These are phyloP conservation scores for Cyclocybe aegerita DNA, from an alignment of 768 basidiomycete species.

Conservation along the genomic window DNA sequence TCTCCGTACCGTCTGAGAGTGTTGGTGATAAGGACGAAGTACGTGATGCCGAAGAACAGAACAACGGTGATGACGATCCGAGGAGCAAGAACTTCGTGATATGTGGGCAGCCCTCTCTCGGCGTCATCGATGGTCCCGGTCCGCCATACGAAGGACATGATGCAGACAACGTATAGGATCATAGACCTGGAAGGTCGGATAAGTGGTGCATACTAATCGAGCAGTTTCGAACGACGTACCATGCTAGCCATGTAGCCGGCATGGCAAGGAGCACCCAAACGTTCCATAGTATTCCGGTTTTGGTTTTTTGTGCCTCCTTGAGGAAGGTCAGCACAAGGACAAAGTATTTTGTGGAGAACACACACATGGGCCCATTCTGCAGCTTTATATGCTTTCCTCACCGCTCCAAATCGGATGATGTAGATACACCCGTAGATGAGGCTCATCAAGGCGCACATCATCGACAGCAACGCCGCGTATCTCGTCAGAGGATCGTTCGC, in stretches of 20 bases:
- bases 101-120: neutral
- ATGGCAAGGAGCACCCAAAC: slow-evolving; percentile 68
- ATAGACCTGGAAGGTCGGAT: slow-evolving; percentile 46
- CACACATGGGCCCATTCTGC: slow-evolving; percentile 61
- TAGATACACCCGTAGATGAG: slow-evolving; percentile 64
- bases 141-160: slow-evolving; percentile 63
- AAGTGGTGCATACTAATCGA: neutral
- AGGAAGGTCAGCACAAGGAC: neutral
- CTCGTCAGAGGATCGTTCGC: slow-evolving; percentile 53
- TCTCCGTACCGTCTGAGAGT: slow-evolving; percentile 57
- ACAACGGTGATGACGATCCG: slow-evolving; percentile 46
- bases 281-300: slow-evolving; percentile 46
- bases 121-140: slow-evolving; percentile 39
- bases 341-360: neutral
- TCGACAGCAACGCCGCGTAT: slow-evolving; percentile 54
- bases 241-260: slow-evolving; percentile 64
- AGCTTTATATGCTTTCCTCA: slow-evolving; percentile 65
- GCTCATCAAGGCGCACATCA: slow-evolving; percentile 61
- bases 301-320: slow-evolving; percentile 50
- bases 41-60: slow-evolving; percentile 50
- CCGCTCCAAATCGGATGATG: slow-evolving; percentile 61
- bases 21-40: slow-evolving; percentile 48
- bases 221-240: slow-evolving; percentile 31
- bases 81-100: slow-evolving; percentile 26
- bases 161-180: slow-evolving; percentile 52